phyloP scores from a whole-genome alignment of 2,329 filamentous ascomycete genomes.

The Monilinia fructicola region DNA sequence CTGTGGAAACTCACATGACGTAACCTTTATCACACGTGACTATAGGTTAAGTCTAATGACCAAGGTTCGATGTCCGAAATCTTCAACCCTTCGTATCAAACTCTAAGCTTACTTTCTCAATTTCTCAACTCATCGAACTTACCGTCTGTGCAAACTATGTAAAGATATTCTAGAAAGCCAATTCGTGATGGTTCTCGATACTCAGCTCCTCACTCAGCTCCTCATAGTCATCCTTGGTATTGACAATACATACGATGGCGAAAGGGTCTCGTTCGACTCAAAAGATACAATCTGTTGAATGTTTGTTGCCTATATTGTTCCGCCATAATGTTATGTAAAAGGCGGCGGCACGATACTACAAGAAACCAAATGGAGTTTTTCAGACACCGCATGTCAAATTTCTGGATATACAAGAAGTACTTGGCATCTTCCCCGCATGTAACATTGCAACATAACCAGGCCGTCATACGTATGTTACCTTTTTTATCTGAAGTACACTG shows the following conservation, averaged over 20 bases:
- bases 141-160: background rate
- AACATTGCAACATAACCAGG: constrained; percentile 8
- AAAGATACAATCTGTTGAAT: background rate
- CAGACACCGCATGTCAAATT: background rate
- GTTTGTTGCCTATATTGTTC: background rate
- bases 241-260: background rate
- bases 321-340: background rate
- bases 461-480: background rate
- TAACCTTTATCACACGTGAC: too few relatives aligned
- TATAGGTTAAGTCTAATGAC: too few relatives aligned
- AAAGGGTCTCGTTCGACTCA: background rate
- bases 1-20: too few relatives aligned
- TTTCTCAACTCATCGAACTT: background rate
- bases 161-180: background rate
- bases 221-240: constrained; percentile 1
- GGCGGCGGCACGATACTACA: background rate
- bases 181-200: background rate
- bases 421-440: constrained; percentile 9
- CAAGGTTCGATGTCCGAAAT: too few relatives aligned
- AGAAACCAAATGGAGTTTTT: background rate
- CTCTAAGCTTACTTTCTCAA: background rate
- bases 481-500: background rate
- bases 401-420: background rate
- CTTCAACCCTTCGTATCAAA: background rate
- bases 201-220: constrained; percentile 7